Conservation (phyloP, 1,284 basidiomycete species). For the Rhodotorula glutinis region DNA sequence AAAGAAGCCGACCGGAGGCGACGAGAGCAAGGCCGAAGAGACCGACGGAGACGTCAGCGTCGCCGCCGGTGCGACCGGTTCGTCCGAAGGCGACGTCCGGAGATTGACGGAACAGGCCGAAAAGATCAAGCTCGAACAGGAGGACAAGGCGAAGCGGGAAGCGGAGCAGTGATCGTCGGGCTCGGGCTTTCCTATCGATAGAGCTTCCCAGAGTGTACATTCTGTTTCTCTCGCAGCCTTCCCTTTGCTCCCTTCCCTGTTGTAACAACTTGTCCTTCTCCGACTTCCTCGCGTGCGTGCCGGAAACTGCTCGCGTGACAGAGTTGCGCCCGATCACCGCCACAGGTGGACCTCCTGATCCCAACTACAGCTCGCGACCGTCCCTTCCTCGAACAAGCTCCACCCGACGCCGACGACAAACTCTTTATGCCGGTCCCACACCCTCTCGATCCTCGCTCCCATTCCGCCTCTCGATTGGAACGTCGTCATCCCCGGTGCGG, state of each 20-base stretch:
- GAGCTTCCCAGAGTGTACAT: neutral
- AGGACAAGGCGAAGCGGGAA: slow-evolving; percentile 12
- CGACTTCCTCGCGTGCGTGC: neutral
- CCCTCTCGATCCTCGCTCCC: slow-evolving; percentile 54
- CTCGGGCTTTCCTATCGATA: too few species aligned
- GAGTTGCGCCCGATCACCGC: slow-evolving; percentile 16
- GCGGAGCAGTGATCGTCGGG: neutral
- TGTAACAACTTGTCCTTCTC: neutral
- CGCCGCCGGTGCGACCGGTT: neutral
- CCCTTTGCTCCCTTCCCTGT: neutral
- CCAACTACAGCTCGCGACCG: slow-evolving; percentile 86
- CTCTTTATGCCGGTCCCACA: slow-evolving; percentile 85
- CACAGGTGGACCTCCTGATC: slow-evolving; percentile 77
- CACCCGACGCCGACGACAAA: slow-evolving; percentile 90
- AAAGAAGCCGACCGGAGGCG: slow-evolving; percentile 27
- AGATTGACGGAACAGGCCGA: slow-evolving; percentile 27
- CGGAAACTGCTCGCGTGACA: neutral
- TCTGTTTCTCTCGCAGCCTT: too few species aligned
- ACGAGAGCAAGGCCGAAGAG: slow-evolving; percentile 25
- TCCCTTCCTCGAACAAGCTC: slow-evolving; percentile 73
- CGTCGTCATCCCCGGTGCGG: slow-evolving; percentile 52
- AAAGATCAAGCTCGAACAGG: slow-evolving; percentile 31
- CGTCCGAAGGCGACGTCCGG: slow-evolving; percentile 15
- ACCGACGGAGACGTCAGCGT: neutral
- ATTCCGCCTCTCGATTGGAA: slow-evolving; percentile 47